phyloP scores from a whole-genome alignment of 1,284 basidiomycete genomes.

The Ustilago vetiveriae region DNA sequence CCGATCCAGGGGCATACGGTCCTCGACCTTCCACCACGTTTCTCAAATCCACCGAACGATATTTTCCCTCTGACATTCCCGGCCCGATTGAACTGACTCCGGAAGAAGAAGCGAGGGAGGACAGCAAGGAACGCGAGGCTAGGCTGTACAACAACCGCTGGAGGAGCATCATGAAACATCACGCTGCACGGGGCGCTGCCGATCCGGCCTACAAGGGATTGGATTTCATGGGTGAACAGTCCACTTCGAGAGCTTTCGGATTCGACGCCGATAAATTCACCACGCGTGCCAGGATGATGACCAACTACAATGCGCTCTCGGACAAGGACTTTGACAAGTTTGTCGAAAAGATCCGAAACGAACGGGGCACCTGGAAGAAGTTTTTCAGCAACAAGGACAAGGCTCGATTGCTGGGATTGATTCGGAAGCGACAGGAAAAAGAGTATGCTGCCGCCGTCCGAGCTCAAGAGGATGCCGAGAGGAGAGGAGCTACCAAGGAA shows the following conservation, averaged over 20 bases:
- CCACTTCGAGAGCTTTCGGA: slow-evolving; percentile 29
- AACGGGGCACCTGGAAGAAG: slow-evolving; percentile 28
- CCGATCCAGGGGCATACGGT: slow-evolving; percentile 24
- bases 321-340: slow-evolving; percentile 55
- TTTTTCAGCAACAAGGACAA: slow-evolving; percentile 40
- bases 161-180: slow-evolving; percentile 34
- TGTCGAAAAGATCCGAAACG: slow-evolving; percentile 38
- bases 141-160: slow-evolving; percentile 38
- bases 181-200: slow-evolving; percentile 36
- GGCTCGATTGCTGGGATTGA: slow-evolving; percentile 29
- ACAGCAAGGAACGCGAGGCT: slow-evolving; percentile 19
- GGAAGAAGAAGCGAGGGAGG: slow-evolving; percentile 26
- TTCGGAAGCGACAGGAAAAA: slow-evolving; percentile 38
- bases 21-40: slow-evolving; percentile 44
- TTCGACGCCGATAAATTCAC: slow-evolving; percentile 45
- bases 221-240: slow-evolving; percentile 45
- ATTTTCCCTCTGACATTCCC: slow-evolving; percentile 45
- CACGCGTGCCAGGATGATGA: slow-evolving; percentile 47
- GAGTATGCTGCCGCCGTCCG: slow-evolving; percentile 29
- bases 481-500: slow-evolving; percentile 33
- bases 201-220: slow-evolving; percentile 40
- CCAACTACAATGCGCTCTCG: slow-evolving; percentile 57
- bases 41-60: slow-evolving; percentile 36
- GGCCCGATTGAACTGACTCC: slow-evolving; percentile 29
- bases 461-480: slow-evolving; percentile 39